Evolutionary conservation across 257 asterid genomes (phyloP).

Genomic region (Gynochthodes officinalis): DNA sequence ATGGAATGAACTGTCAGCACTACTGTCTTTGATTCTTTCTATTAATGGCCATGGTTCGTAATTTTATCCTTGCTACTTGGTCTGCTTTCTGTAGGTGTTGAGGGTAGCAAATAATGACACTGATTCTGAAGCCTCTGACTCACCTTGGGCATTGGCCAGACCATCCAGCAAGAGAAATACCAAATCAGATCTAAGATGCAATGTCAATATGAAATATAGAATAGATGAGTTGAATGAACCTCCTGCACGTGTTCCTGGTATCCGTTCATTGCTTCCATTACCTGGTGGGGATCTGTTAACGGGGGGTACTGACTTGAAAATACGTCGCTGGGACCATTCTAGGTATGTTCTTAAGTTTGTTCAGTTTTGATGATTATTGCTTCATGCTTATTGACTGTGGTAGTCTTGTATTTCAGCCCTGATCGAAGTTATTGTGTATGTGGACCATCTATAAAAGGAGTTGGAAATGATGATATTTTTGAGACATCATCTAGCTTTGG

Average conservation of each 20-base stretch:
- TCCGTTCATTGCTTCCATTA: constrained; percentile 97
- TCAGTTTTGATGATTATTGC: neutral
- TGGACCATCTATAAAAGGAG: constrained; percentile 90
- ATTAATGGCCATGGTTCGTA: neutral
- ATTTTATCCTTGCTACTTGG: constrained; percentile 16
- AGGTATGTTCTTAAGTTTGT: constrained; percentile 37
- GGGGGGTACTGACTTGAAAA: constrained; percentile 93
- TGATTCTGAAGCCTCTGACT: constrained; percentile 62
- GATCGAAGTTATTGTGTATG: constrained; percentile 86
- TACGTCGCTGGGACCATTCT: constrained; percentile 97
- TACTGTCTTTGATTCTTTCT: neutral
- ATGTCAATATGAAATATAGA: constrained; percentile 64
- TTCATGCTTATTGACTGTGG: constrained; percentile 18
- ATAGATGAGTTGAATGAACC: constrained; percentile 83
- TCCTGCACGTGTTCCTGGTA: constrained; percentile 76
- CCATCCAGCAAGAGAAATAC: constrained; percentile 56
- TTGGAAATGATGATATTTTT: constrained; percentile 73
- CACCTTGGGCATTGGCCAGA: constrained; percentile 76
- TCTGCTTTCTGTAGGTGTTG: constrained; percentile 49
- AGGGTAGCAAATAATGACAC: constrained; percentile 68
- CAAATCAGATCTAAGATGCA: constrained; percentile 63
- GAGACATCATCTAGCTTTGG: constrained; percentile 95
- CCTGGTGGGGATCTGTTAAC: constrained; percentile 97
- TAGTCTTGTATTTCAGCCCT: constrained; percentile 57
- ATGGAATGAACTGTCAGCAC: neutral